Evolutionary conservation across 805 yeast species (phyloP), one percentile per base, ranked within the genome.

Genomic region (Candida bentonensis): DNA sequence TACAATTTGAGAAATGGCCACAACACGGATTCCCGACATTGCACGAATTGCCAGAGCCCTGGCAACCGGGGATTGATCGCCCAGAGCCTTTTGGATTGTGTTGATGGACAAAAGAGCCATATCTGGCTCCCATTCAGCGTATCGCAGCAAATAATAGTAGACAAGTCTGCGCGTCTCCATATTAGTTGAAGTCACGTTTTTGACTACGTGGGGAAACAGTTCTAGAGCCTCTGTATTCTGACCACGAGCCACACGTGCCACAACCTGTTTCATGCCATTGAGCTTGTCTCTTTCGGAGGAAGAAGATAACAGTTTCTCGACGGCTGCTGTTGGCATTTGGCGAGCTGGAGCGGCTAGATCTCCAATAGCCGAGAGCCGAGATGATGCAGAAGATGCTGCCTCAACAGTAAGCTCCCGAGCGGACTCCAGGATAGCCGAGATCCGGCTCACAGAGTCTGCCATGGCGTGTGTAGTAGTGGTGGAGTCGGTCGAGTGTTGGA

Each of bases 31-130:
- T n/a, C 89, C 88, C 1, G 92, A 77, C 54, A 92, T 70, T 13
- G 87, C 79, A 44, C 88, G 70, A 39, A 92, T 72, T 0, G 94
- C 80, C 45, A 84, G 66, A 2, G 88, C 73, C 49, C 97, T 67
- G 15, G 72, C 66, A 9, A 74, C 70, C 1, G 94, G 81, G 48
- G 72, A 73, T 51, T 76, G 76, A 53, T 86, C 95, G 7, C 72
- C 67, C 23, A 89, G 63, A 1, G 85, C 71, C 61, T 83, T 86
- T 60, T 92, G 98, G 42, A 92, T 82, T 1, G 96, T 83, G 60
- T 92, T 92, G 51, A 92, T 83, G 1, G 95, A 78, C 40, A 92
- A 67, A 20, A 92, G 69, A 2, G 97, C 92, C n/a, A 84, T 72
- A 58, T 88, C 95, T 7, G 92, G 95, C 52, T 85, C 88, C 45